Conservation (phyloP, 1,139 yeast genomes). For the Diutina catenulata region DNA sequence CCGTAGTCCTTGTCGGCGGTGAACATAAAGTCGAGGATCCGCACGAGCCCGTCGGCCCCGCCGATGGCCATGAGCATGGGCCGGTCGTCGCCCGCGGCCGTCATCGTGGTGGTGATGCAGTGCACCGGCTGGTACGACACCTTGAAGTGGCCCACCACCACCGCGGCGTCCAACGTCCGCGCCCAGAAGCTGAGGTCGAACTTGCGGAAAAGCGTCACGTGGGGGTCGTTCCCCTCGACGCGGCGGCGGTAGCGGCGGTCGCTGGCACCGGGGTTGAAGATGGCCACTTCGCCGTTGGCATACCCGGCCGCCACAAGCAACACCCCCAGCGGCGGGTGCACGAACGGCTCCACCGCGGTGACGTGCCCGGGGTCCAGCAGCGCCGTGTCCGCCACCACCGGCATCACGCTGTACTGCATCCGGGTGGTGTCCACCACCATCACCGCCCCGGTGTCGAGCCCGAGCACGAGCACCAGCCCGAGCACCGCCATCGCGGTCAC, state of each 20-base stretch:
- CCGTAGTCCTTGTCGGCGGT: slow-evolving; percentile 10
- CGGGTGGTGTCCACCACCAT: background rate
- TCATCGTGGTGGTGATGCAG: slow-evolving; percentile 24
- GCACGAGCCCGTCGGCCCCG: slow-evolving; percentile 55
- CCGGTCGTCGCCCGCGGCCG: slow-evolving; percentile 10
- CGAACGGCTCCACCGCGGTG: background rate
- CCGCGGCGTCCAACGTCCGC: background rate
- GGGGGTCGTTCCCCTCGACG: background rate
- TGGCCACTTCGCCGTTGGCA: slow-evolving; percentile 3
- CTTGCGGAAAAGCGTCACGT: slow-evolving; percentile 1
- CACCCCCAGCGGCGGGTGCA: background rate
- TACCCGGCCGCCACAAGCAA: background rate
- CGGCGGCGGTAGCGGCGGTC: background rate
- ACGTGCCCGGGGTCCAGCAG: slow-evolving; percentile 1
- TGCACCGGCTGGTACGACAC: slow-evolving; percentile 45
- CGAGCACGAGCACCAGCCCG: background rate
- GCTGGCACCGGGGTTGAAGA: background rate
- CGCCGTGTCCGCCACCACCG: slow-evolving; percentile 7
- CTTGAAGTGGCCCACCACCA: slow-evolving; percentile 46
- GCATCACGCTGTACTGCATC: background rate
- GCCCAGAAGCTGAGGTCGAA: slow-evolving; percentile 2
- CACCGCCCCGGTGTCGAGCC: background rate
- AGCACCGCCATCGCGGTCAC: slow-evolving; percentile 1
- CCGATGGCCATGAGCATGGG: slow-evolving; percentile 48
- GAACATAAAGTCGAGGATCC: slow-evolving; percentile 40